Percentiles rank a stretch among this genome's conserved stretches.
These are phyloP conservation scores for Saccharomyces uvarum DNA, from an alignment of 1,139 yeast species.

Conservation along the genomic window DNA sequence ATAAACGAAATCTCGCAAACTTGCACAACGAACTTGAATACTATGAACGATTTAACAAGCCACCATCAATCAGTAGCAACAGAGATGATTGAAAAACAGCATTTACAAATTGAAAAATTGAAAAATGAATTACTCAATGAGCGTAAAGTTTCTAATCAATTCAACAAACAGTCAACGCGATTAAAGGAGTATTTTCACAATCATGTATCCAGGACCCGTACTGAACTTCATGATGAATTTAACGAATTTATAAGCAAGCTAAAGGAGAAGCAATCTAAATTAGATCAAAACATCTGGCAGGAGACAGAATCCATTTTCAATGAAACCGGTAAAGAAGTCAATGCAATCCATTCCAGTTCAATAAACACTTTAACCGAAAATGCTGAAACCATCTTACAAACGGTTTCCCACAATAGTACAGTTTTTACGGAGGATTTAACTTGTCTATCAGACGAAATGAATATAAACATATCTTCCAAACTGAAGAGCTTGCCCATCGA, in stretches of 20 bases:
- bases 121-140: background rate
- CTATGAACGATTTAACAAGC: background rate
- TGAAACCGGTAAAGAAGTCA: background rate
- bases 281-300: slow-evolving; percentile 5
- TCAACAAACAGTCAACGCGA: background rate
- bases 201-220: background rate
- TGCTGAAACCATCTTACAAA: background rate
- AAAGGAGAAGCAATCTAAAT: slow-evolving; percentile 5
- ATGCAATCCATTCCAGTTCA: background rate
- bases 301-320: slow-evolving; percentile 4
- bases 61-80: background rate
- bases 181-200: background rate
- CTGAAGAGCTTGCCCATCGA: background rate
- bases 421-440: background rate
- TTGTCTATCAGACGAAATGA: background rate
- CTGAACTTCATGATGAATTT: background rate
- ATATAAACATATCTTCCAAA: background rate
- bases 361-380: background rate
- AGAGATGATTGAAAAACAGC: background rate
- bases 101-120: background rate
- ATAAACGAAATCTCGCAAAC: background rate
- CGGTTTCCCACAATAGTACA: background rate
- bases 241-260: slow-evolving; percentile 2
- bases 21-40: background rate
- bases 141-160: background rate